Evolutionary conservation across 441 rosid genomes (phyloP).

Genomic region (Manihot esculenta): DNA sequence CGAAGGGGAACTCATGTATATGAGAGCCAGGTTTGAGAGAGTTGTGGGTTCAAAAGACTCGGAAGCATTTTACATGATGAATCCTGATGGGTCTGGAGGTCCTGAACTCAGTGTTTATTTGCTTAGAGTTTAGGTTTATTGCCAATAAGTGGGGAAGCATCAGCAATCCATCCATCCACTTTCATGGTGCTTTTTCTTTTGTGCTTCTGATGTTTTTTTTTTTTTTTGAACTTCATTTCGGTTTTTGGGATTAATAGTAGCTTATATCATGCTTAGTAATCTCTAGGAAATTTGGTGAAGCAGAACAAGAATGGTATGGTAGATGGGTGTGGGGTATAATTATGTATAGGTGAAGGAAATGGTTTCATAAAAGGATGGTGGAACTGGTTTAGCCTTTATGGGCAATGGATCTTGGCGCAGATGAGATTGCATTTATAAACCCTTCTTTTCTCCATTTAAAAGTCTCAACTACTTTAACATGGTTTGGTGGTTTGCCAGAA

Average conservation of each 20-base stretch:
- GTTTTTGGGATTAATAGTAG: too few species aligned
- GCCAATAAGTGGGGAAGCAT: background rate
- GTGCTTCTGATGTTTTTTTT: background rate
- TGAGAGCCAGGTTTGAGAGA: conserved; percentile 93
- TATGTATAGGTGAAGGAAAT: too few species aligned
- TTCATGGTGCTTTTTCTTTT: background rate
- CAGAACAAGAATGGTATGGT: too few species aligned
- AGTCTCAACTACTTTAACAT: too few species aligned
- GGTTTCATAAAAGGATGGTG: too few species aligned
- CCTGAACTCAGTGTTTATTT: conserved; percentile 96
- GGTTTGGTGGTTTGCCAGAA: too few species aligned
- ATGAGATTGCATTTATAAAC: background rate
- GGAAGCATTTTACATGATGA: conserved; percentile 97
- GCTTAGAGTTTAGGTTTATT: conserved; percentile 56
- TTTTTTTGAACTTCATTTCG: too few species aligned
- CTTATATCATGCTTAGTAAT: background rate
- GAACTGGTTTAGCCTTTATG: too few species aligned
- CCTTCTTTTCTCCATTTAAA: background rate
- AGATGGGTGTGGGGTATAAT: too few species aligned
- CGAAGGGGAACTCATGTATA: conserved; percentile 77
- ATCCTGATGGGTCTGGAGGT: conserved; percentile 90
- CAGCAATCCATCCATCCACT: background rate
- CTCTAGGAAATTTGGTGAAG: too few species aligned
- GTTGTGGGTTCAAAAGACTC: conserved; percentile 94
- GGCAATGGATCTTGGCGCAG: background rate